Base-by-base conservation (phyloP, 495 filamentous ascomycete genomes). In the Aspergillus mulundensis region DNA sequence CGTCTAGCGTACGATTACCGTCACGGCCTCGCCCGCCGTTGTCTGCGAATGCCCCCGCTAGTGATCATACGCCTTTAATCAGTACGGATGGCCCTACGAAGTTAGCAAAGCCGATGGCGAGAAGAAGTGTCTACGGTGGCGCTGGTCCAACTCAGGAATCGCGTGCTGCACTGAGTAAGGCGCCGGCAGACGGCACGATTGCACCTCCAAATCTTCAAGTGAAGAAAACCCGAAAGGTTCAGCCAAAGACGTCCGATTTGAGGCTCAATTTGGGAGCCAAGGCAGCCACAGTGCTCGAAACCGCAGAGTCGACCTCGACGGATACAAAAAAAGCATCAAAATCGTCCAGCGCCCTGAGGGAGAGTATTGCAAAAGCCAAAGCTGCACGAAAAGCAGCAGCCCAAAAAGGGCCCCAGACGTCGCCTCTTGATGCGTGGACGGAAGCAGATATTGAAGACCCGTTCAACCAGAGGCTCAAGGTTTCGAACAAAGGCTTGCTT, bases 321-420 rank as follows among this genome's bases (percentile, higher is more conserved):
- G 69, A 77, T 56, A 44, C 54, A 15, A 69, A 73, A 42, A 81
- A 76, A 61, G 70, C 60, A 5, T 72, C 82, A 10, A 92, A 87
- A 61, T 88, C 91, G 1, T 97, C 94, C 2, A 79, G 81, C 34
- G 87, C 91, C 2, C 68, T 98, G 42, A 81, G 94, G 16, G 91
- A 97, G 46, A 90, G 88, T 54, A 97, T 98, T 63, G 91, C 92
- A 41, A 94, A 90, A 67, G 94, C 94, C 7, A 96, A 93, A 66
- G 93, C 91, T 11, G 91, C 91, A 34, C 83, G 84, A 46, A 83
- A 86, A 47, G 84, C 83, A 16, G 80, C 81, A 11, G 66, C 68
- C 23, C 69, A 78, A 60, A 70, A 62, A 30, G 65, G 69, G n/a
- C 59, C 57, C 3, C 54, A 73, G 39, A 45, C 63, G 36, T 58